These are phyloP conservation scores for Phlyctochytrium arcticum DNA, from an alignment of 192 early-diverging fungal species.

Conservation along the genomic window DNA sequence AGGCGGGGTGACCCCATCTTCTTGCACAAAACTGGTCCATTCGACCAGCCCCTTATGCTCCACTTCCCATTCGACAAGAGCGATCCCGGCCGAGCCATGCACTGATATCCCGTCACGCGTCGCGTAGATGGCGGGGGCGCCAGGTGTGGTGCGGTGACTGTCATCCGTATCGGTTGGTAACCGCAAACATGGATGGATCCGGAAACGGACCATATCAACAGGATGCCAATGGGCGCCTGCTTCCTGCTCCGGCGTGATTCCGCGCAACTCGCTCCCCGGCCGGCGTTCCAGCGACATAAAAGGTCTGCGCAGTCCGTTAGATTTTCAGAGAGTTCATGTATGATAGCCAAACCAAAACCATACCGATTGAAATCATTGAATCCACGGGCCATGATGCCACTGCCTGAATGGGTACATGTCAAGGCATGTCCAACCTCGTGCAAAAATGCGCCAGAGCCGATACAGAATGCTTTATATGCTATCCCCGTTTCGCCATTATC, in stretches of 20 bases:
- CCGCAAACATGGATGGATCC: background rate
- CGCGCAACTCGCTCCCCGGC: background rate
- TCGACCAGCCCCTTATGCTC: background rate
- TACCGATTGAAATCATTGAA: background rate
- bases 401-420: slow-evolving; percentile 54
- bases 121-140: background rate
- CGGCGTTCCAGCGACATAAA: background rate
- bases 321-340: background rate
- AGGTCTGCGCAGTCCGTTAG: background rate
- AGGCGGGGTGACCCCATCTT: background rate
- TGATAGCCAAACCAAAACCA: background rate
- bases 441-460: slow-evolving; percentile 69
- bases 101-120: background rate
- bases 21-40: background rate
- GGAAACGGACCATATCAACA: background rate
- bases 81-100: background rate
- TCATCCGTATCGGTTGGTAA: background rate
- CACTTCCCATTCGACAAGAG: background rate
- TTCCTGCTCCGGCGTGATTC: background rate
- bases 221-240: background rate
- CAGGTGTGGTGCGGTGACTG: background rate
- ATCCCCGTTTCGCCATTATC: slow-evolving; percentile 56
- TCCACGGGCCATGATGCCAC: slow-evolving; percentile 18
- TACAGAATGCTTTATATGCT: slow-evolving; percentile 60
- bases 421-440: slow-evolving; percentile 68